Conservation (phyloP, 225 moss, liverwort and hornwort genomes). For the Sphagnum contortum region DNA sequence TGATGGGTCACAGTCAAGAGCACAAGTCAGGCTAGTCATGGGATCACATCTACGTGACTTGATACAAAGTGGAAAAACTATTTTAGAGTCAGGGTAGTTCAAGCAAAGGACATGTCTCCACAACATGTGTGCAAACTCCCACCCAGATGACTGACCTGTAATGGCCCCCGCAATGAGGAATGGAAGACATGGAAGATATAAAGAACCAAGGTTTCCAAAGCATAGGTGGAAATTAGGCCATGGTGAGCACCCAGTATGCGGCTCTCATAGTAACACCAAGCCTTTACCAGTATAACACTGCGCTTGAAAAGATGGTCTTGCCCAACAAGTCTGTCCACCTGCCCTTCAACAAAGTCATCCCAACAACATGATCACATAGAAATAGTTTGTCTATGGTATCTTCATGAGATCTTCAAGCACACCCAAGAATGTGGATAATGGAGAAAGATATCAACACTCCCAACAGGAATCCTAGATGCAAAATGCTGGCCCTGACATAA, state of each 20-base stretch:
- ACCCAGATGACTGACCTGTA: constrained; percentile 47
- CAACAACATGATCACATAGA: neutral
- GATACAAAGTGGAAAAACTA: too few relatives aligned
- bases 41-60: too few relatives aligned
- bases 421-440: too few relatives aligned
- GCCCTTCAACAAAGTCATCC: constrained; percentile 8
- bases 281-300: constrained; percentile 84
- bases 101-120: neutral
- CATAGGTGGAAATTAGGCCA: constrained; percentile 81
- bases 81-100: neutral
- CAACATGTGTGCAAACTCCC: neutral
- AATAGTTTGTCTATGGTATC: neutral
- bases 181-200: constrained; percentile 84
- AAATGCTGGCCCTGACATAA: too few relatives aligned
- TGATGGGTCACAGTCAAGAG: too few relatives aligned
- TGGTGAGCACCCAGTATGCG: constrained; percentile 66
- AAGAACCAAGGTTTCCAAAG: constrained; percentile 82
- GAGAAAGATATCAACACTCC: too few relatives aligned
- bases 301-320: constrained; percentile 68
- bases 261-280: constrained; percentile 92
- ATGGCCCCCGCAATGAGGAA: constrained; percentile 67
- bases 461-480: too few relatives aligned
- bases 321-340: constrained; percentile 68
- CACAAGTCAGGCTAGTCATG: too few relatives aligned
- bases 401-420: neutral